Evolutionary conservation across 1,284 basidiomycete species (phyloP).

Genomic region (Takashimella koratensis): DNA sequence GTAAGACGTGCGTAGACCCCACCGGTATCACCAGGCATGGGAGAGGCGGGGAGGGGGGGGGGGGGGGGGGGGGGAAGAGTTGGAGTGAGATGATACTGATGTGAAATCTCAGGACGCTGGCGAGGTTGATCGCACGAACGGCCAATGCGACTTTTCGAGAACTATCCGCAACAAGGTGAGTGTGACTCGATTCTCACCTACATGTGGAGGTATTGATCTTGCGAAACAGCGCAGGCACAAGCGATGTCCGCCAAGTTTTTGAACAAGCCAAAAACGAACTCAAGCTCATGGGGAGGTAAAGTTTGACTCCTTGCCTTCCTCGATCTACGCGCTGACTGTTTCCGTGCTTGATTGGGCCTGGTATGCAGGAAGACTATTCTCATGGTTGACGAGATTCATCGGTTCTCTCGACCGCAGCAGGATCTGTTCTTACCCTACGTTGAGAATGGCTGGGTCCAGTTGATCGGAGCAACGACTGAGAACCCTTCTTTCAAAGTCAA

Average conservation of each 20-base stretch:
- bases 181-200: not conserved
- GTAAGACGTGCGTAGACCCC: conserved; percentile 45
- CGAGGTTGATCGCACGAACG: conserved; percentile 40
- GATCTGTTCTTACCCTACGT: conserved; percentile 76
- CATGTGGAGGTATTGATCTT: conserved; percentile 4
- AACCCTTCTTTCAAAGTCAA: conserved; percentile 86
- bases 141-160: conserved; percentile 64
- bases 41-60: too few species aligned
- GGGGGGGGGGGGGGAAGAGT: too few species aligned
- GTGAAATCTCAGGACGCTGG: conserved; percentile 30
- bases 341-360: not conserved
- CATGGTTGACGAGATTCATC: conserved; percentile 73
- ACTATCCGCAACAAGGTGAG: conserved; percentile 63
- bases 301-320: too few species aligned
- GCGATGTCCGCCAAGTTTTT: conserved; percentile 73
- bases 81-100: not conserved
- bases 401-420: conserved; percentile 79
- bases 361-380: conserved; percentile 37
- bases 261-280: conserved; percentile 74
- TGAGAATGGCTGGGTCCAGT: conserved; percentile 72
- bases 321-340: too few species aligned
- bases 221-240: conserved; percentile 58
- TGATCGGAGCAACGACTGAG: conserved; percentile 87
- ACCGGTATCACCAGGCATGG: too few species aligned
- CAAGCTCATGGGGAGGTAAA: conserved; percentile 64